A percentile compares a stretch with the other conserved stretches of the same genome.
phyloP scores from a whole-genome alignment of 2,329 filamentous ascomycete genomes.

The Colletotrichum plurivorum region DNA sequence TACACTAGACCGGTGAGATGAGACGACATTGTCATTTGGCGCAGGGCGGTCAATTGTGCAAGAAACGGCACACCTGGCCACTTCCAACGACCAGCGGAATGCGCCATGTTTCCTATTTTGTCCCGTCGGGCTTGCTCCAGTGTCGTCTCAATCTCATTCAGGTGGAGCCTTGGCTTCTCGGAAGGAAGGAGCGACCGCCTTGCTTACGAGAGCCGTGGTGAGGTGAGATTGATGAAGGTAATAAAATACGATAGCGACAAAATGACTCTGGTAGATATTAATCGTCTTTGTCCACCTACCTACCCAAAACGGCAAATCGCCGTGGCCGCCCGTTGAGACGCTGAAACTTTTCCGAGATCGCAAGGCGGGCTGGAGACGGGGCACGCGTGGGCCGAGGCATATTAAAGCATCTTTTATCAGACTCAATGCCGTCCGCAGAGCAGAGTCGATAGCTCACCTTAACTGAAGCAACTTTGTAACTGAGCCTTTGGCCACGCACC shows the following conservation, averaged over 20 bases:
- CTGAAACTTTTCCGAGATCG: constrained; percentile 29
- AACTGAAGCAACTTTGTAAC: background rate
- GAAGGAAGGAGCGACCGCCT: too few species aligned
- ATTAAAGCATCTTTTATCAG: constrained; percentile 5
- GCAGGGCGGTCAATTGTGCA: constrained; percentile 28
- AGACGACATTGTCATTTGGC: constrained; percentile 12
- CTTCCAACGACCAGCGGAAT: constrained; percentile 19
- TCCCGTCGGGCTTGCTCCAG: background rate
- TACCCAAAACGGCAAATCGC: constrained; percentile 20
- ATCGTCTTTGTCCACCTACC: background rate
- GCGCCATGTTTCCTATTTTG: constrained; percentile 19
- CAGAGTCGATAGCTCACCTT: background rate
- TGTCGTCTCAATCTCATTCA: background rate
- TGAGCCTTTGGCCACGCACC: background rate
- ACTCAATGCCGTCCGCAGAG: background rate
- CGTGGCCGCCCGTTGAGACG: constrained; percentile 7
- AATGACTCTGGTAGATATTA: constrained; percentile 24
- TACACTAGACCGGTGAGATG: constrained; percentile 10
- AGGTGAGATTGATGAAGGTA: constrained; percentile 15
- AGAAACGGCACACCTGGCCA: constrained; percentile 29
- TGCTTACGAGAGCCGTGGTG: too few species aligned
- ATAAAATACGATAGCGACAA: constrained; percentile 5
- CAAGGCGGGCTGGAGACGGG: background rate
- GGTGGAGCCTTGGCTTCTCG: constrained; percentile 12
- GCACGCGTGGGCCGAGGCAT: constrained; percentile 22